Percentiles rank a stretch among this genome's conserved stretches.
Conservation (phyloP, 176 grass and related monocot genomes). For the Leersia perrieri region DNA sequence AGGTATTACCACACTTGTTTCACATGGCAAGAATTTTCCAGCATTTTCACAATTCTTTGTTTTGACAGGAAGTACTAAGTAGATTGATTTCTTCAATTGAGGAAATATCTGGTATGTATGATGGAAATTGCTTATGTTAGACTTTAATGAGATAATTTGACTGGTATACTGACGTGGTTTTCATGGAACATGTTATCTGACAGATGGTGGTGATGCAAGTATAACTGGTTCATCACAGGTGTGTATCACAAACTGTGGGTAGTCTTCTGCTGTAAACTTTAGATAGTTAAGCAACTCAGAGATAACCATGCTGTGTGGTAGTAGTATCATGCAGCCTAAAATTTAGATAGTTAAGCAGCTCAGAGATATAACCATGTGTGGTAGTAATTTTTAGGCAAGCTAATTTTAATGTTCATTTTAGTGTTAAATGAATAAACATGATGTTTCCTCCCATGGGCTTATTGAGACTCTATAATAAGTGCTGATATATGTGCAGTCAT, state of each 20-base stretch:
- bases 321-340: background rate
- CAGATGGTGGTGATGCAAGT: slow-evolving; percentile 51
- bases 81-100: slow-evolving; percentile 84
- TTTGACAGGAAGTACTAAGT: slow-evolving; percentile 76
- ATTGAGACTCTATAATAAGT: background rate
- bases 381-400: background rate
- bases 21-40: background rate
- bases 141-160: slow-evolving; percentile 9
- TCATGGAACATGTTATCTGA: slow-evolving; percentile 19
- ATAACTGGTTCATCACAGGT: slow-evolving; percentile 60
- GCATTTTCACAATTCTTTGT: slow-evolving; percentile 23
- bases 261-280: slow-evolving; percentile 16
- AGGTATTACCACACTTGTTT: slow-evolving; percentile 44
- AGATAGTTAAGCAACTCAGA: slow-evolving; percentile 1
- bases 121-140: slow-evolving; percentile 17
- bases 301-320: background rate
- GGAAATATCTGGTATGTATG: slow-evolving; percentile 63
- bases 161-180: slow-evolving; percentile 35
- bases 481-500: slow-evolving; percentile 46
- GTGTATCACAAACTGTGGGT: slow-evolving; percentile 8
- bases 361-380: background rate
- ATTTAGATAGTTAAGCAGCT: slow-evolving; percentile 8
- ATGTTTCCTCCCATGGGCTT: background rate
- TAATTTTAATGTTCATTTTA: background rate
- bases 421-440: background rate